Evolutionary conservation across 371 early-diverging fungal genomes (phyloP).

Genomic region (Paraphysoderma sedebokerense): DNA sequence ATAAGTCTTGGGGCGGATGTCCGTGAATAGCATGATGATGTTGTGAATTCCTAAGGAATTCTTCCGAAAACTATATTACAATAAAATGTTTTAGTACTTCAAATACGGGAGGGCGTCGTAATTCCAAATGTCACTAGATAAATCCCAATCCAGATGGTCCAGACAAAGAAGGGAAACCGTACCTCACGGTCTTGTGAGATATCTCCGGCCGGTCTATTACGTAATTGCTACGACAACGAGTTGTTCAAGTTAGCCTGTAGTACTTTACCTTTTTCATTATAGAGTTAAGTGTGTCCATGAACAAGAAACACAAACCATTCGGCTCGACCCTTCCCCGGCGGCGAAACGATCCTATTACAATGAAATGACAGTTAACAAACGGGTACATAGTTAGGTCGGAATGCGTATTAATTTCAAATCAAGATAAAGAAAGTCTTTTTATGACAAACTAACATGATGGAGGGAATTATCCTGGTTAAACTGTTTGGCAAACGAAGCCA

Average conservation of each 20-base stretch:
- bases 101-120: not conserved
- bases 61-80: constrained; percentile 5
- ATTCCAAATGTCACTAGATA: too few species aligned
- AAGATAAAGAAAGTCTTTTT: not conserved
- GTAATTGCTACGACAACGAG: too few species aligned
- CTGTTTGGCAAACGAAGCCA: constrained; percentile 56
- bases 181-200: too few species aligned
- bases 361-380: not conserved
- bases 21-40: too few species aligned
- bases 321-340: too few species aligned
- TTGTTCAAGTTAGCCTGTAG: too few species aligned
- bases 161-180: too few species aligned
- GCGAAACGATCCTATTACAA: not conserved
- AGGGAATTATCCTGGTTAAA: constrained; percentile 56
- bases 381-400: not conserved
- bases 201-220: too few species aligned
- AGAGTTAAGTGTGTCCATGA: too few species aligned
- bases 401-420: not conserved
- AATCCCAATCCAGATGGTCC: too few species aligned
- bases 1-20: constrained; percentile 8
- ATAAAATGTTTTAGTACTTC: not conserved
- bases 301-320: too few species aligned
- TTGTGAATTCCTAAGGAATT: constrained; percentile 3
- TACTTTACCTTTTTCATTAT: too few species aligned
- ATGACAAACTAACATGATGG: constrained; percentile 41